Conservation (phyloP, 2,329 filamentous ascomycete species). For the Paecilomyces variotii region DNA sequence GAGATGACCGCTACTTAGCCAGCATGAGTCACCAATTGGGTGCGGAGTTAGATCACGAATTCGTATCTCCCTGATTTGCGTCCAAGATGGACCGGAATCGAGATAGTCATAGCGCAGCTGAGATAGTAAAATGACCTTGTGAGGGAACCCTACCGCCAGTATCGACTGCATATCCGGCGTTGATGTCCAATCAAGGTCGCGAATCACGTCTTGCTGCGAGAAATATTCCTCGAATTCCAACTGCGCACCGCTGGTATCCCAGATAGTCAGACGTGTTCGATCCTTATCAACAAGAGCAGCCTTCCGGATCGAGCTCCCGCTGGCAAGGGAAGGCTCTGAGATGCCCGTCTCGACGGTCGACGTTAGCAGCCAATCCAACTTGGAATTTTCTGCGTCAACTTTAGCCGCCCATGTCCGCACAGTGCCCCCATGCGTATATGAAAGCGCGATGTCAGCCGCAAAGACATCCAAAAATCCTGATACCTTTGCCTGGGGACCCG, state of each 20-base stretch:
- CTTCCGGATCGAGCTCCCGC: conserved; percentile 79
- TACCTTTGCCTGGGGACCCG: conserved; percentile 61
- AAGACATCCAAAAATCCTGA: conserved; percentile 81
- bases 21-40: conserved; percentile 86
- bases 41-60: conserved; percentile 78
- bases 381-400: conserved; percentile 51
- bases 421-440: conserved; percentile 66
- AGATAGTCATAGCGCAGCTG: conserved; percentile 90
- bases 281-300: conserved; percentile 70
- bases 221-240: conserved; percentile 76
- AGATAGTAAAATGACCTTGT: conserved; percentile 70
- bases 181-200: conserved; percentile 88
- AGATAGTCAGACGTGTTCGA: conserved; percentile 73
- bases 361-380: conserved; percentile 74
- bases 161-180: conserved; percentile 85
- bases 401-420: conserved; percentile 81
- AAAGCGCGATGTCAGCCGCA: conserved; percentile 75
- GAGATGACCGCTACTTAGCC: conserved; percentile 77
- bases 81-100: conserved; percentile 83
- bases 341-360: conserved; percentile 75
- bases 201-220: conserved; percentile 63
- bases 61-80: conserved; percentile 70
- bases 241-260: conserved; percentile 75
- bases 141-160: conserved; percentile 85
- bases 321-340: conserved; percentile 64